Base-by-base conservation (phyloP, 495 filamentous ascomycete genomes). In the Choiromyces venosus region DNA sequence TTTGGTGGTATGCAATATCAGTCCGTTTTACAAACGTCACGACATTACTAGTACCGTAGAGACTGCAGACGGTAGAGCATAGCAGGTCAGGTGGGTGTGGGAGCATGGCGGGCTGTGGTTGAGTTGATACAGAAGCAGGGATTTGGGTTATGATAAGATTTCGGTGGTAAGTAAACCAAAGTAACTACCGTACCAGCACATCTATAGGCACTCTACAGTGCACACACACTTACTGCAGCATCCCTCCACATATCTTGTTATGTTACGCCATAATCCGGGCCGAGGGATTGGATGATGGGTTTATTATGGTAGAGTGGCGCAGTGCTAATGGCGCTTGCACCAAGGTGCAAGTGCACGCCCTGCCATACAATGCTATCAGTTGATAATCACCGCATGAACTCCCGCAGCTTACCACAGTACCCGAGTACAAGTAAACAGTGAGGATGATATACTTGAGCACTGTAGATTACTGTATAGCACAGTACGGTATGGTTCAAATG, bases 91-190 rank as follows among this genome's bases (percentile, higher is more conserved):
- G 25, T 61, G n/a, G 9, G 52, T 61, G 52, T 61, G 52, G 52
- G 52, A 61, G 52, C 52, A 61, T 16, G 9, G 25, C 10, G 52
- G 52, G 9, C 25, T 33, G 25, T 33, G 52, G 52, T 29, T 61
- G 52, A 61, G 52, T 29, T 61, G 52, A 61, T 61, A 25, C 52
- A 61, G 52, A 61, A 61, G 18, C 52, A 61, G 52, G 52, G 52
- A 18, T 61, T 61, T 18, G 25, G 52, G 52, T 21, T 4, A 46
- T 61, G 52, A 61, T 61, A 61, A 18, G n/a, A 56, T 56, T 29
- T 56, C 46, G 46, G n/a, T 56, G n/a, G 46, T 56, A 29, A 29
- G 46, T 29, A 25, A 61, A 12, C 12, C 25, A 9, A 61, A 61
- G 52, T 61, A n/a, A n/a, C n/a, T n/a, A 33, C 52, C 52, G 52